Evolutionary conservation across 495 filamentous ascomycete genomes (phyloP), one percentile per base, ranked within the genome.

Genomic region (Penicillium antarcticum): DNA sequence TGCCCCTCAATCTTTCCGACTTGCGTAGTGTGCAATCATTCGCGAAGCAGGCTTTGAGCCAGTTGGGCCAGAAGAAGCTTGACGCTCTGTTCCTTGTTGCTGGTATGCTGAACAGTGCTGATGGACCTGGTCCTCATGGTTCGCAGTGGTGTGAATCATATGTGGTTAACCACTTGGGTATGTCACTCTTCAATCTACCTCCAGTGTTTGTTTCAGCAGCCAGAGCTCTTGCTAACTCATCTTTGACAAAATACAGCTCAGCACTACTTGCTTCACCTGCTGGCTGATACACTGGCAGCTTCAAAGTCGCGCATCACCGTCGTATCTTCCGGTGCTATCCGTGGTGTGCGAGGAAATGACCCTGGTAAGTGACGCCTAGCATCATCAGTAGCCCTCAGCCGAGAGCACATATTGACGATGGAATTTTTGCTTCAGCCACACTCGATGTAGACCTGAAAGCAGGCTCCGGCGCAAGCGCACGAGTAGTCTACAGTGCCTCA

Each of bases 151-250:
- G 61, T 21, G 49, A 49, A 24, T 47, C 54, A 1, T 62, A 53
- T 23, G 42, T 67, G 11, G 61, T 65, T 10, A 67, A 67, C 33
- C 64, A 67, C 48, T 51, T 67, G 10, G 42, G 64, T 67, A 59
- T 43, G 61, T 56, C 1, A 1, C 23, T 13, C 11, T 29, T 39
- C 4, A 10, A 21, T 2, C 2, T n/a, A 39, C 17, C 9, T 3
- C n/a, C 21, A 3, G 21, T 3, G 21, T 23, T 23, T 5, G 21
- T 29, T 29, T 4, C 6, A 29, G 9, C 26, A 13, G 12, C 11
- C 14, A 11, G 12, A n/a, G 2, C 8, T 12, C 17, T 14, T 1
- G 8, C 35, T 36, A 24, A 34, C 24, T 11, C 9, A 29, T 18
- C 12, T 29, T 2, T 23, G 21, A 36, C 11, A 19, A 11, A 2